Conservation (phyloP, 169 alveolate genomes). For the Cyclospora cayetanensis region DNA sequence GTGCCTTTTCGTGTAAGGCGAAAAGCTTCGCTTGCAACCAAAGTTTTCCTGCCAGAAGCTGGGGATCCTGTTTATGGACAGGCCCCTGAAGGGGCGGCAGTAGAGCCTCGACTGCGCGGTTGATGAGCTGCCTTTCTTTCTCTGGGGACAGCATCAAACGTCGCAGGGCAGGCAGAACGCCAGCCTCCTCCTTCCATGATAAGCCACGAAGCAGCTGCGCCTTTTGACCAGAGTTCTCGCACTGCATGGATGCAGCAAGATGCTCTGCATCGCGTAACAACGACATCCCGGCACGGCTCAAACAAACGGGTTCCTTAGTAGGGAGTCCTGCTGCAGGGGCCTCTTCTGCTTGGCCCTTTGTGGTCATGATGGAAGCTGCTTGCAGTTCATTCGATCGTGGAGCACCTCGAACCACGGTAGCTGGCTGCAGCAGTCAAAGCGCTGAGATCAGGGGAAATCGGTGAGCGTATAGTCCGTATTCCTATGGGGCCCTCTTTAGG, state of each 20-base stretch:
- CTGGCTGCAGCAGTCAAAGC: too few species aligned
- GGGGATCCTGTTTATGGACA: neutral
- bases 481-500: too few species aligned
- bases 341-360: too few species aligned
- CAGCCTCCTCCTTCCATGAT: neutral
- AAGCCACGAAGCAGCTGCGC: neutral
- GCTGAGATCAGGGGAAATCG: too few species aligned
- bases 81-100: constrained; percentile 14
- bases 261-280: constrained; percentile 3
- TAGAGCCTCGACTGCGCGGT: neutral
- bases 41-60: neutral
- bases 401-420: too few species aligned
- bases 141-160: constrained; percentile 6
- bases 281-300: too few species aligned
- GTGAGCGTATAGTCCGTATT: too few species aligned
- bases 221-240: neutral
- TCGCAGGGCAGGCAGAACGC: neutral
- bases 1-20: constrained; percentile 3
- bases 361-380: too few species aligned
- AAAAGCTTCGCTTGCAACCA: constrained; percentile 21
- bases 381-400: too few species aligned
- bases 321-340: too few species aligned
- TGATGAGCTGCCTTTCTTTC: neutral
- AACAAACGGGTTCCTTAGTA: too few species aligned
- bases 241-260: neutral